Conservation (phyloP, 305 asterid species). For the Ajuga reptans region DNA sequence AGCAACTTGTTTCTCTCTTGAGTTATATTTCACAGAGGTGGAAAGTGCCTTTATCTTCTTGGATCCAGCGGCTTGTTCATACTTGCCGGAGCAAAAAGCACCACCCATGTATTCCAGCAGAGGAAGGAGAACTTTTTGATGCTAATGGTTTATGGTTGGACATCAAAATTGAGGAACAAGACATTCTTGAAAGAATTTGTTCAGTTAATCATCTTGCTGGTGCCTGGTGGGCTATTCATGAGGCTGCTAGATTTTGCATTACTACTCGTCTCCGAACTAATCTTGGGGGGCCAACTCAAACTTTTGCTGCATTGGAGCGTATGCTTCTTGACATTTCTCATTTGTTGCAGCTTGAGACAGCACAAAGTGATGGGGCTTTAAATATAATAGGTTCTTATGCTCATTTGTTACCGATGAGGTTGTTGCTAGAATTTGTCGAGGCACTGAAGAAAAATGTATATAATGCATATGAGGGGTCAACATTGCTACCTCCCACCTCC, state of each 20-base stretch:
- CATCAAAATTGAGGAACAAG: constrained; percentile 61
- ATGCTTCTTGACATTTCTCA: constrained; percentile 96
- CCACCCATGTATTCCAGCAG: constrained; percentile 41
- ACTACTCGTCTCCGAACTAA: constrained; percentile 88
- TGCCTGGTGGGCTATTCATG: constrained; percentile 99
- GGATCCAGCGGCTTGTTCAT: constrained; percentile 85
- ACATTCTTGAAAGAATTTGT: constrained; percentile 63
- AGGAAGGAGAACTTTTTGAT: constrained; percentile 51
- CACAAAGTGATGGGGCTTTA: constrained; percentile 76
- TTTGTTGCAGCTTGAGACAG: constrained; percentile 71
- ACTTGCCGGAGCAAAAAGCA: constrained; percentile 57
- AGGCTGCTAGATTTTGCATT: constrained; percentile 96
- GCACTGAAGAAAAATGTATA: constrained; percentile 91
- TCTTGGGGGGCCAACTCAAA: constrained; percentile 99
- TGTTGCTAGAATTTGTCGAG: constrained; percentile 94
- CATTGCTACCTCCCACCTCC: constrained; percentile 68
- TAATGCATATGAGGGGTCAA: constrained; percentile 97
- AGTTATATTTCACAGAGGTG: constrained; percentile 95
- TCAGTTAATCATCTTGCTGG: constrained; percentile 78
- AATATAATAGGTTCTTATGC: constrained; percentile 71
- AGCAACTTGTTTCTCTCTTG: constrained; percentile 87
- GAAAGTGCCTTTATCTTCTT: constrained; percentile 86
- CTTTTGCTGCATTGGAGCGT: constrained; percentile 98
- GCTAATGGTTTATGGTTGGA: constrained; percentile 64
- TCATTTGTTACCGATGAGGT: constrained; percentile 90